Percentiles rank a stretch among this genome's conserved stretches.
Evolutionary conservation across 768 basidiomycete genomes (phyloP).

Genomic region (Holtermanniella nyarrowii): DNA sequence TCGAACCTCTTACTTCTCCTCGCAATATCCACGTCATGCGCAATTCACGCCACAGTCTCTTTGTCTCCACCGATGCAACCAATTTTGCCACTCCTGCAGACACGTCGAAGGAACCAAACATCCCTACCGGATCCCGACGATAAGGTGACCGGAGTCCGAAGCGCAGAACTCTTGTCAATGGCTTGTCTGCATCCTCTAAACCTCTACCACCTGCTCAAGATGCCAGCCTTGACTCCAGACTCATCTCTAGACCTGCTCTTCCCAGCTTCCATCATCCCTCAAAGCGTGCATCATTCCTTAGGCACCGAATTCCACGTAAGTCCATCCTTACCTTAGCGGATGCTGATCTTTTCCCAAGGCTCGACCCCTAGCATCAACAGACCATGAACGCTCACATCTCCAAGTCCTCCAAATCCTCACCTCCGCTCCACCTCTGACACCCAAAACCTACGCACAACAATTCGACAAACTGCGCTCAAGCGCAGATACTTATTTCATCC

Average conservation of each 20-base stretch:
- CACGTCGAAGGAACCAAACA: no score
- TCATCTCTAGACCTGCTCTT: not conserved
- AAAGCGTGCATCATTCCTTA: not conserved
- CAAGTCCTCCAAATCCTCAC: constrained; percentile 66
- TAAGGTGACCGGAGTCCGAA: no score
- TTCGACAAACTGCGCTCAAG: constrained; percentile 28
- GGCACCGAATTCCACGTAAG: not conserved
- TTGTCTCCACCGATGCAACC: no score
- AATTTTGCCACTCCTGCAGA: no score
- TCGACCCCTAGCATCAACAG: constrained; percentile 76
- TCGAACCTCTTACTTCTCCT: no score
- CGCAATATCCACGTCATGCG: no score
- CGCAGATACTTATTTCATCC: constrained; percentile 59
- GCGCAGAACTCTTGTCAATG: no score
- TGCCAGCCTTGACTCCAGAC: not conserved
- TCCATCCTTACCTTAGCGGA: not conserved
- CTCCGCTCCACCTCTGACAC: constrained; percentile 56
- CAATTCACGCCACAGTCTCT: no score
- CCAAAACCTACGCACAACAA: constrained; percentile 57
- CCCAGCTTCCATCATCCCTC: not conserved
- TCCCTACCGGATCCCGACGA: no score
- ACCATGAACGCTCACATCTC: constrained; percentile 73
- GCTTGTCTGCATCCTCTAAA: no score
- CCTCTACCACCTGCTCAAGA: not conserved
- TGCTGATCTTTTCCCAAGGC: constrained; percentile 48